Evolutionary conservation across 2,329 filamentous ascomycete genomes (phyloP).

Genomic region (Cladosporium velox): DNA sequence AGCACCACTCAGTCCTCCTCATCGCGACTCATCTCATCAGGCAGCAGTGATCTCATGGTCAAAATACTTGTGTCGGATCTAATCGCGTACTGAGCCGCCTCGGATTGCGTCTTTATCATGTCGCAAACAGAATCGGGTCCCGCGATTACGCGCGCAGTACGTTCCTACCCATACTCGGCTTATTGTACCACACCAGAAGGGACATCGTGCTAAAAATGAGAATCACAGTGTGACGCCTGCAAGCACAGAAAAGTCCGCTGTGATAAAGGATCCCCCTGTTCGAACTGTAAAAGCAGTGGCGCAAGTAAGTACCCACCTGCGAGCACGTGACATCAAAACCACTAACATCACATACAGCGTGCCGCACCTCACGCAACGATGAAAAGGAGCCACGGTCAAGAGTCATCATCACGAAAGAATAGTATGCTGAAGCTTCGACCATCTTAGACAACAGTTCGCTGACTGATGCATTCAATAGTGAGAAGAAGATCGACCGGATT

Average conservation of each 20-base stretch:
- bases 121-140: background rate
- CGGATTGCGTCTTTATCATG: background rate
- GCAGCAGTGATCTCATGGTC: background rate
- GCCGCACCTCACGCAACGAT: conserved; percentile 18
- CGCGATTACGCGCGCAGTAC: conserved; percentile 10
- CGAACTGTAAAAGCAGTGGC: conserved; percentile 22
- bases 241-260: conserved; percentile 23
- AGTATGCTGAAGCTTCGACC: background rate
- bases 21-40: background rate
- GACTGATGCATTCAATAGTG: conserved; percentile 21
- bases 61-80: conserved; percentile 4
- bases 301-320: conserved; percentile 14
- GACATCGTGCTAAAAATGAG: background rate
- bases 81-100: background rate
- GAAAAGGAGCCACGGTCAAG: conserved; percentile 22
- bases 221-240: conserved; percentile 23
- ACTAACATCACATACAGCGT: conserved; percentile 14
- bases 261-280: conserved; percentile 24
- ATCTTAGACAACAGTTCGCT: background rate
- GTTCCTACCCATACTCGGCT: background rate
- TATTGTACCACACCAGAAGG: no score
- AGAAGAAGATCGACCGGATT: conserved; percentile 31
- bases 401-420: conserved; percentile 26
- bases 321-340: background rate
- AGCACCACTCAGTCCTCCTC: background rate